phyloP scores from a whole-genome alignment of 352 stramenopile genomes.

The Pythium guiyangense region DNA sequence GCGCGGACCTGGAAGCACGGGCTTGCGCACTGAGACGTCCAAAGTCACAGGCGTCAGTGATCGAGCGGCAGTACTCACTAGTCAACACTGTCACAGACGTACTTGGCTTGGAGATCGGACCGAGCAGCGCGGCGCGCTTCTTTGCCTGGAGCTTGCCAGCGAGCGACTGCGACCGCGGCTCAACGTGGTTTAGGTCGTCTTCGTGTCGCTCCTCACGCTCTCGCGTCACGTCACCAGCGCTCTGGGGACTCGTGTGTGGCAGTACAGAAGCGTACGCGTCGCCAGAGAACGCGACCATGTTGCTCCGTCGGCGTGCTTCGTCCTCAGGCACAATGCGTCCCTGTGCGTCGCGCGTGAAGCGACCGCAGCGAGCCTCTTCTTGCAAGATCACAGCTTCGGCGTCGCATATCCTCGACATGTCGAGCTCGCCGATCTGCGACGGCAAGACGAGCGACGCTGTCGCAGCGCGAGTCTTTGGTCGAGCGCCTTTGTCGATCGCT shows the following conservation, averaged over 20 bases:
- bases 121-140: slow-evolving; percentile 66
- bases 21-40: slow-evolving; percentile 16
- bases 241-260: background rate
- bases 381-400: slow-evolving; percentile 61
- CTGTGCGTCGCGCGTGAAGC: slow-evolving; percentile 65
- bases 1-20: slow-evolving; percentile 26
- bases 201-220: slow-evolving; percentile 7
- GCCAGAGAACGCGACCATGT: slow-evolving; percentile 58
- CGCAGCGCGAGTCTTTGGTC: slow-evolving; percentile 7
- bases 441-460: slow-evolving; percentile 21
- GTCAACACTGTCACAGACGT: slow-evolving; percentile 4
- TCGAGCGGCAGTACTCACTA: background rate
- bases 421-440: slow-evolving; percentile 78
- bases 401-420: slow-evolving; percentile 75
- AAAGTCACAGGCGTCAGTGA: background rate
- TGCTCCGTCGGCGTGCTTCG: slow-evolving; percentile 40
- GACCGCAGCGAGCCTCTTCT: slow-evolving; percentile 64
- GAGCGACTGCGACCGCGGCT: slow-evolving; percentile 6
- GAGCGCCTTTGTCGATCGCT: slow-evolving; percentile 9
- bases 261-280: slow-evolving; percentile 29
- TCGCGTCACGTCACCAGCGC: background rate
- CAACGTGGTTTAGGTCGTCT: slow-evolving; percentile 2
- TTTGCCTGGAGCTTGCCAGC: slow-evolving; percentile 40
- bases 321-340: slow-evolving; percentile 61
- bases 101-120: slow-evolving; percentile 60